phyloP scores from a whole-genome alignment of 305 asterid genomes.

The Fraxinus velutina region DNA sequence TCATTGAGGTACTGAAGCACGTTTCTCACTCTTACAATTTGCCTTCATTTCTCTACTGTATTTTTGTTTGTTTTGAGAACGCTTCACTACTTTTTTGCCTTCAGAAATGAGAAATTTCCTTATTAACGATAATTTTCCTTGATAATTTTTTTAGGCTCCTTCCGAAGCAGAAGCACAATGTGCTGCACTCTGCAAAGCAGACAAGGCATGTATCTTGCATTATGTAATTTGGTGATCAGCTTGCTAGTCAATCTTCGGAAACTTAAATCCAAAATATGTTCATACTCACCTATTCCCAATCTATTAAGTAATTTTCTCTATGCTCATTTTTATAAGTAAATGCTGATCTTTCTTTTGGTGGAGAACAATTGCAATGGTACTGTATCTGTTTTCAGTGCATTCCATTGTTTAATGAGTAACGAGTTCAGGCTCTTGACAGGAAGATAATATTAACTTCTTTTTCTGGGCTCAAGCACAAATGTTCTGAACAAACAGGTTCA shows the following conservation, averaged over 20 bases:
- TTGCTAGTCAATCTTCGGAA: background rate
- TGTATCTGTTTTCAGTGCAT: background rate
- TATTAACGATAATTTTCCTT: conserved; percentile 16
- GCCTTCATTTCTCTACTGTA: conserved; percentile 6
- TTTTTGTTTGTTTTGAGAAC: background rate
- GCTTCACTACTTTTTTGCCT: background rate
- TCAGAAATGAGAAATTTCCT: conserved; percentile 17
- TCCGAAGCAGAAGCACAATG: conserved; percentile 98
- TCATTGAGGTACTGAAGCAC: conserved; percentile 65
- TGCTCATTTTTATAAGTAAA: background rate
- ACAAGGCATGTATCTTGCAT: conserved; percentile 42
- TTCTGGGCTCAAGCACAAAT: conserved; percentile 1
- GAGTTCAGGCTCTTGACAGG: conserved; percentile 6
- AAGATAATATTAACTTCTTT: background rate
- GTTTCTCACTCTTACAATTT: background rate
- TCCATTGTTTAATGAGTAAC: conserved; percentile 5
- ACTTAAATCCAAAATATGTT: conserved; percentile 3
- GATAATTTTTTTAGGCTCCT: conserved; percentile 61
- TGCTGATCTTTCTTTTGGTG: conserved; percentile 1
- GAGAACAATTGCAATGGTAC: background rate
- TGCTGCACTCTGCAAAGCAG: conserved; percentile 79
- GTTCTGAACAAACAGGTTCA: background rate
- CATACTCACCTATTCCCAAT: background rate
- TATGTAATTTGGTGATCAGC: conserved; percentile 1
- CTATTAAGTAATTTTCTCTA: background rate